Conservation (phyloP, 78 protist species). For the Isochrysis galbana region DNA sequence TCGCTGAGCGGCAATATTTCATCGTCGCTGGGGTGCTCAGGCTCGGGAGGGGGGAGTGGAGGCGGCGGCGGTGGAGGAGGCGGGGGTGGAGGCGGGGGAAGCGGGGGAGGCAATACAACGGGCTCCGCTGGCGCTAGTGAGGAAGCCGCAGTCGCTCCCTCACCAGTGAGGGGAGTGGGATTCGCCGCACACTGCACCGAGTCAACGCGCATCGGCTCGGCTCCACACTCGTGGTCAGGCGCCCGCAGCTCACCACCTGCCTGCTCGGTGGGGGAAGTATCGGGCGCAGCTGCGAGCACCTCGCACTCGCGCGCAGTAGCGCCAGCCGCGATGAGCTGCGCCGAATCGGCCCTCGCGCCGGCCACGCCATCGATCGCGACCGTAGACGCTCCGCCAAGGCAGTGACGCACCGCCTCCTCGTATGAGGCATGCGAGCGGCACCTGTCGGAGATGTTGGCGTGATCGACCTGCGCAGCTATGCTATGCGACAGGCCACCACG, state of each 20-base stretch:
- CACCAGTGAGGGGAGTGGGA: neutral
- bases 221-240: neutral
- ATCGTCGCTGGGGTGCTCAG: neutral
- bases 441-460: neutral
- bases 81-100: neutral
- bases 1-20: neutral
- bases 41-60: neutral
- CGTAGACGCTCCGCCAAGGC: neutral
- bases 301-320: neutral
- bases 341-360: neutral
- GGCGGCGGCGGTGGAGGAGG: neutral
- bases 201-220: neutral
- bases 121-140: neutral
- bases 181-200: neutral
- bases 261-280: neutral
- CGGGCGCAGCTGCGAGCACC: neutral
- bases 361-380: neutral
- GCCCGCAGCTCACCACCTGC: too few species aligned
- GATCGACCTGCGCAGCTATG: too few species aligned
- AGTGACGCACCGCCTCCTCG: neutral
- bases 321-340: neutral
- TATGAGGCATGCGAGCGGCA: neutral
- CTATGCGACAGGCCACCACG: neutral
- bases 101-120: neutral
- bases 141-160: neutral